Base-by-base conservation (phyloP, 257 asterid genomes). In the Nicotiana sylvestris region DNA sequence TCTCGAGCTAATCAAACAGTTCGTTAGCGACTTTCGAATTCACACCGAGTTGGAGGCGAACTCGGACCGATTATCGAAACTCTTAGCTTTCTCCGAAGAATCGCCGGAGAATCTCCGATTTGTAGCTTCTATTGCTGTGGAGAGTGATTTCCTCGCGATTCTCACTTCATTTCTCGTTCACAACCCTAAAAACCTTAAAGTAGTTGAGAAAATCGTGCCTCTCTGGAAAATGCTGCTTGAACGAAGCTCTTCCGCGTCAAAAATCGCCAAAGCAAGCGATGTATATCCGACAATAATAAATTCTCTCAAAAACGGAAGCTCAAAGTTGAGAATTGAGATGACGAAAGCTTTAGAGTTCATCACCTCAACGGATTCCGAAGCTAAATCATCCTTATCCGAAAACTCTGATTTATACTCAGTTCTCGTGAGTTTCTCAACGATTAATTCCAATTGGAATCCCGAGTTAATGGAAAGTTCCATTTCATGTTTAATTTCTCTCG, bases 391-490 rank as follows among this genome's bases (percentile, higher is more conserved):
- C n/a, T 61, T 90, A 16, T 51, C 87, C 4, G 93, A 91, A 72
- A 90, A 88, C 27, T 87, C 84, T 6, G 93, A 88, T n/a, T 84
- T 90, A 3, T 88, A 84, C 55, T 53, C 83, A 9, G 91, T 85
- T 81, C 67, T 94, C 21, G 56, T 91, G 15, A 84, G 89, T 72
- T 82, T 91, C 5, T 79, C 72, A 77, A 83, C 89, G 3, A 64
- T 35, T 32, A 67, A 81, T 74, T 81, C 87, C 10, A 84, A 83
- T 80, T 81, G 85, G 83, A 77, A 87, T 32, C 65, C 87, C 0
- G 89, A 86, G 6, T 87, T 89, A 32, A 64, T 87, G 49, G 95
- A 89, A 30, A 84, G 87, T 13, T 83, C 91, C 9, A 43, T 93
- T 78, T 85, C 86, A 53, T 86, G 91, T 55, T 65, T 94, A 70